Conservation (phyloP, 108 stramenopile genomes). For the Cafeteria roenbergensis region DNA sequence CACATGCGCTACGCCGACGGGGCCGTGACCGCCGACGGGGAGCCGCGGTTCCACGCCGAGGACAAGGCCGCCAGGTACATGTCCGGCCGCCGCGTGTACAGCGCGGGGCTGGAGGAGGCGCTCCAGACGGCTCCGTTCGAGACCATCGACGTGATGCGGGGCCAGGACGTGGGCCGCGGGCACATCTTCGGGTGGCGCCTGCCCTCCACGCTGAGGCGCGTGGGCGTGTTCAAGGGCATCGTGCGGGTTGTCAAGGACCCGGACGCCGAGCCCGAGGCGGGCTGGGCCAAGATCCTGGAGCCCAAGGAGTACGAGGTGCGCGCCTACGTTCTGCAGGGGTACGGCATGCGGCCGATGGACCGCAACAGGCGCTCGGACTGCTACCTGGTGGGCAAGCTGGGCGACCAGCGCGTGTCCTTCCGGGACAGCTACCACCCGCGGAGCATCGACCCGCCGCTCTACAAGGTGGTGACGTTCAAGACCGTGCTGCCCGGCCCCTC, state of each 20-base stretch:
- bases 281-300: slow-evolving; percentile 11
- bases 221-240: slow-evolving; percentile 29
- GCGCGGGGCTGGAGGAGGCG: slow-evolving; percentile 19
- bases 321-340: slow-evolving; percentile 33
- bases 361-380: slow-evolving; percentile 31
- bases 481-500: slow-evolving; percentile 42
- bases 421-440: slow-evolving; percentile 27
- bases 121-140: slow-evolving; percentile 28
- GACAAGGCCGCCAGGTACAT: slow-evolving; percentile 19
- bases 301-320: slow-evolving; percentile 27
- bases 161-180: background rate
- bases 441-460: slow-evolving; percentile 38
- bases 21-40: no score
- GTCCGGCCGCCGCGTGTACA: background rate
- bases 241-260: slow-evolving; percentile 22
- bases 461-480: slow-evolving; percentile 32
- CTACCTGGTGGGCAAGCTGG: slow-evolving; percentile 38
- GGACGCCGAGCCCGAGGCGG: background rate
- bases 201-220: background rate
- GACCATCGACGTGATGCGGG: slow-evolving; percentile 24
- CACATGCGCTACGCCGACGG: no score
- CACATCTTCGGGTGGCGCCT: background rate
- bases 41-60: no score
- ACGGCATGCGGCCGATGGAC: slow-evolving; percentile 39
- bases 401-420: slow-evolving; percentile 28